Evolutionary conservation across 1,284 basidiomycete species (phyloP).

Genomic region (Rhodotorula glutinis): DNA sequence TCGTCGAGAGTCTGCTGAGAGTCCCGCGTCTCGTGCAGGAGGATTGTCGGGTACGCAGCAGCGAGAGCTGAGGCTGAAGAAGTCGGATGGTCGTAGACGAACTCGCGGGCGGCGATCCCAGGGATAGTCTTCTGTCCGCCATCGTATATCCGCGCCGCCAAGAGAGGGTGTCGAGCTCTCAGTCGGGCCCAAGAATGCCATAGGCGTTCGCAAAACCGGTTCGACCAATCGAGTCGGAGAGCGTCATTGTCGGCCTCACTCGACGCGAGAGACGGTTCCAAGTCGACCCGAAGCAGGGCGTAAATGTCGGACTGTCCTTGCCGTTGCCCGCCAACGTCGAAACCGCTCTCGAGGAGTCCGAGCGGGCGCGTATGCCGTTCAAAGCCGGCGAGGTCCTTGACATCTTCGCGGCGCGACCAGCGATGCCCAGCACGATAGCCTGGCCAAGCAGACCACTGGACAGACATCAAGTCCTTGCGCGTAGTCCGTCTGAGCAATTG

Average conservation of each 20-base stretch:
- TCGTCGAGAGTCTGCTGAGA: neutral
- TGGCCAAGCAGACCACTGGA: conserved; percentile 21
- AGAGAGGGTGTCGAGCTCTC: conserved; percentile 16
- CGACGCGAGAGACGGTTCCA: neutral
- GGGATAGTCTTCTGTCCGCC: neutral
- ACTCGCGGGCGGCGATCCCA: neutral
- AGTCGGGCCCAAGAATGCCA: conserved; percentile 20
- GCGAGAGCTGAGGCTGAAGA: conserved; percentile 5
- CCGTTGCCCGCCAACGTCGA: conserved; percentile 14
- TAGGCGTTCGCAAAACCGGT: conserved; percentile 6
- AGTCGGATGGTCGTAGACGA: neutral
- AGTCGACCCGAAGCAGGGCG: conserved; percentile 1
- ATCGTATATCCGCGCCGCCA: conserved; percentile 9
- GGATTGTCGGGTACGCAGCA: conserved; percentile 3
- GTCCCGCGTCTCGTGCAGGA: neutral
- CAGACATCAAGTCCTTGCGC: neutral
- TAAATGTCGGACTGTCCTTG: conserved; percentile 26
- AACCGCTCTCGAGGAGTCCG: conserved; percentile 27
- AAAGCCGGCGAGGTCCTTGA: too few species aligned
- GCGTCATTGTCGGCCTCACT: neutral
- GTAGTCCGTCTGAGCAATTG: too few species aligned
- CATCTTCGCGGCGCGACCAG: neutral
- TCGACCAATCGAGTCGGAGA: neutral
- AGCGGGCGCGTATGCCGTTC: conserved; percentile 10
- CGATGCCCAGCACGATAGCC: conserved; percentile 15